Evolutionary conservation across 2,329 filamentous ascomycete genomes (phyloP), one percentile per base, ranked within the genome.

Genomic region (Ceratocystis diversiconidia): DNA sequence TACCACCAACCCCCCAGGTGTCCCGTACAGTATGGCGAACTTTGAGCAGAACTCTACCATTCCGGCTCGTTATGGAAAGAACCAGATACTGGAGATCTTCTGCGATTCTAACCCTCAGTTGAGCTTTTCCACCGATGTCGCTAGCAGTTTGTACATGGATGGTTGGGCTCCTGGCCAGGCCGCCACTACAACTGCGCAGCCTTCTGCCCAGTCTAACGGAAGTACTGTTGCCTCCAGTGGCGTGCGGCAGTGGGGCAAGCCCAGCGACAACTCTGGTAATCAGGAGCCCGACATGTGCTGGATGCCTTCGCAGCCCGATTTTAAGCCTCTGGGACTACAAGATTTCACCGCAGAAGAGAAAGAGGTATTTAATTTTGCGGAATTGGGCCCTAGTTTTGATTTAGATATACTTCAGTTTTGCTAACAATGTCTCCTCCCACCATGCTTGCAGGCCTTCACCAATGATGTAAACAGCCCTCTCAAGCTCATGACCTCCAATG

Each of bases 271-370:
- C 67, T 87, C 90, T 69, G 79, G 82, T 69, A 85, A 85, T 67
- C 84, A 88, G 72, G 91, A 92, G 57, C 89, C 92, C n/a, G 90
- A 94, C 69, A 84, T 92, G 52, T 97, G 92, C 74, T 99, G 92
- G 94, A 89, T 95, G 72, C 76, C 82, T 67, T 81, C 82, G 67
- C 63, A 64, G 19, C 90, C 89, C 28, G 81, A 82, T 64, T 80
- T 85, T 57, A 81, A 83, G 69, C 90, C 92, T 5, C 79, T 96
- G 69, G 85, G 85, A 36, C 74, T 96, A 69, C 80, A 84, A 68
- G 85, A 88, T 55, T 85, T 95, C 83, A 79, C 81, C 1, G 69
- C 75, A 4, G 80, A 84, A 68, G 85, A 87, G 75, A 84, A 79
- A 72, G 80, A 82, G 75, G 82, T 85, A 72, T 72, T 46, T 44